A percentile compares a stretch with the other conserved stretches of the same genome.
phyloP scores from a whole-genome alignment of 192 early-diverging fungal genomes.

The Chytriomyces confervae region DNA sequence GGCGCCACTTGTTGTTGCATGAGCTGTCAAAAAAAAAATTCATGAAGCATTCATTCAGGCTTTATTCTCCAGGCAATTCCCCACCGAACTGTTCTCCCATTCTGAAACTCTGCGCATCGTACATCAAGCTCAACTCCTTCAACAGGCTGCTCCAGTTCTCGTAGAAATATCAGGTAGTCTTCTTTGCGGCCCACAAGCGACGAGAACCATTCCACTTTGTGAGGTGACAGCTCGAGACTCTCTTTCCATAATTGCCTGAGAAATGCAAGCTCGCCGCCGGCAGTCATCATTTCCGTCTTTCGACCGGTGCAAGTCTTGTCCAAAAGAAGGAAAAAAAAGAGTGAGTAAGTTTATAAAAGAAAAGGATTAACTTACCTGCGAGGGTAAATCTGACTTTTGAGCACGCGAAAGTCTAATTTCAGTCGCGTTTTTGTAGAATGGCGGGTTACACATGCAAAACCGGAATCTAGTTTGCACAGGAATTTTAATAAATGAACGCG shows the following conservation, averaged over 20 bases:
- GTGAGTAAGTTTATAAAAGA: not conserved
- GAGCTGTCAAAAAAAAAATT: no score
- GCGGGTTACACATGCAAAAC: conserved; percentile 94
- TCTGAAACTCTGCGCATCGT: conserved; percentile 3
- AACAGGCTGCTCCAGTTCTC: conserved; percentile 49
- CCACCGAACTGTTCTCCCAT: conserved; percentile 18
- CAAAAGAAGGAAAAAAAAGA: not conserved
- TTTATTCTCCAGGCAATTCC: conserved; percentile 23
- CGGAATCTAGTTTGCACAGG: conserved; percentile 36
- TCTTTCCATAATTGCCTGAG: conserved; percentile 70
- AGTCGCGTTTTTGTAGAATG: conserved; percentile 73
- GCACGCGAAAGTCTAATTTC: conserved; percentile 60
- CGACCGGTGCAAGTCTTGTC: conserved; percentile 64
- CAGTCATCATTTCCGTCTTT: conserved; percentile 75
- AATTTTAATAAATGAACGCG: not conserved
- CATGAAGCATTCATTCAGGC: not conserved
- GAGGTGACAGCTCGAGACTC: conserved; percentile 50
- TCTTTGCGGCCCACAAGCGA: conserved; percentile 74
- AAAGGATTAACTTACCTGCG: conserved; percentile 43
- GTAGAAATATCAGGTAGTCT: conserved; percentile 28
- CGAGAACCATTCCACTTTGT: conserved; percentile 73
- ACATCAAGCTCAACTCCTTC: not conserved
- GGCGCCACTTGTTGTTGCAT: no score
- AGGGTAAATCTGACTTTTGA: conserved; percentile 61
- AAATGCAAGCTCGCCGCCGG: conserved; percentile 81